Conservation (phyloP, 176 grass and related monocot genomes). For the Zoysia pacifica region DNA sequence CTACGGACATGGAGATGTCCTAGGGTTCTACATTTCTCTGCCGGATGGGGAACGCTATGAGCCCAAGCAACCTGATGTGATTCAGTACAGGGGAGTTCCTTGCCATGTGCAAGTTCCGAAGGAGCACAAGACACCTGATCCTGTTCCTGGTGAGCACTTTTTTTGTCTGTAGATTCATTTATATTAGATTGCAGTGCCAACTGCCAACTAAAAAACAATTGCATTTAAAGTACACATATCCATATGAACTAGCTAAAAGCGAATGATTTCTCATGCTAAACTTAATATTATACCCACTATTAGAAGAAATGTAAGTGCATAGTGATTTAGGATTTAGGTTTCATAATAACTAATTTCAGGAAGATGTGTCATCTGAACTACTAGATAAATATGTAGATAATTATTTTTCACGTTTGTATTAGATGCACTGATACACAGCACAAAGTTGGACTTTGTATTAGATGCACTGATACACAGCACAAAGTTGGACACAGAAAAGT, state of each 20-base stretch:
- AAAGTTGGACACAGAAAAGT: background rate
- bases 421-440: background rate
- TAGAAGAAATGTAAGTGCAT: too few relatives aligned
- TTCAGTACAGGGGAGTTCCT: constrained; percentile 85
- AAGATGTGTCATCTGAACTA: background rate
- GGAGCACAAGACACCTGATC: constrained; percentile 53
- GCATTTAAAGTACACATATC: background rate
- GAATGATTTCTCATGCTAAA: background rate
- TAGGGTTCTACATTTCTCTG: constrained; percentile 89
- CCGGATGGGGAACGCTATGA: constrained; percentile 73
- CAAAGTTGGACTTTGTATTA: background rate
- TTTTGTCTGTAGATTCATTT: background rate
- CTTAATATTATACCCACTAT: too few relatives aligned
- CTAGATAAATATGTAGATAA: background rate
- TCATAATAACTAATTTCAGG: too few relatives aligned
- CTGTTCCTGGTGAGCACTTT: constrained; percentile 70
- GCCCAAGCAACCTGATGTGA: constrained; percentile 67
- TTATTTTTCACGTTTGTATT: background rate
- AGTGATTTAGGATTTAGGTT: too few relatives aligned
- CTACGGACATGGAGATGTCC: constrained; percentile 67
- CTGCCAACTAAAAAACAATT: background rate
- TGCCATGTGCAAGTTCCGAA: constrained; percentile 67
- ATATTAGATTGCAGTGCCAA: background rate
- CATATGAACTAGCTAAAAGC: background rate
- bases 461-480: background rate